A percentile compares a stretch with the other conserved stretches of the same genome.
These are phyloP conservation scores for Ophiostoma ips DNA, from an alignment of 2,329 filamentous ascomycete species.

Conservation along the genomic window DNA sequence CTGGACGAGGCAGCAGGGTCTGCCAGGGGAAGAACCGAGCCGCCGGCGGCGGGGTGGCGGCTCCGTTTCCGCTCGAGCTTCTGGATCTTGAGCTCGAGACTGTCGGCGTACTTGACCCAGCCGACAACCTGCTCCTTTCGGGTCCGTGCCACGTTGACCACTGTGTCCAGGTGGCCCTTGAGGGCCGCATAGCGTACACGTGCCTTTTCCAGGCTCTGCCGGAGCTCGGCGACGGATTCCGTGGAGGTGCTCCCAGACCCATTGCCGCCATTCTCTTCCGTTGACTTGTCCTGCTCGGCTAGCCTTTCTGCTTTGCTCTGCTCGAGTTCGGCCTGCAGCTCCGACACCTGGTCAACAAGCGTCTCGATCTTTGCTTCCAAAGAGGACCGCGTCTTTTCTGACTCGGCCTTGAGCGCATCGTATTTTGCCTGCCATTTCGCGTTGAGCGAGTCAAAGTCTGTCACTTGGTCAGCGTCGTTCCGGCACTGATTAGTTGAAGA, in stretches of 20 bases:
- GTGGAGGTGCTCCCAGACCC: neutral
- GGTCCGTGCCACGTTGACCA: slow-evolving; percentile 26
- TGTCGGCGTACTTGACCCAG: slow-evolving; percentile 32
- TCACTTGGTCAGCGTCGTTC: neutral
- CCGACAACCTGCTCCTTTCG: slow-evolving; percentile 27
- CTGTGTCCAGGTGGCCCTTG: slow-evolving; percentile 22
- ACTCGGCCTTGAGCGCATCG: neutral
- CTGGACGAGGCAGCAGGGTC: neutral
- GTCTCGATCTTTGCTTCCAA: no score
- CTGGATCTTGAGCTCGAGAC: slow-evolving; percentile 29
- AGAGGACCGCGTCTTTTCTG: neutral
- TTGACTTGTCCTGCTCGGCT: neutral
- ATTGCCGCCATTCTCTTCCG: neutral
- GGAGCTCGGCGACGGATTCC: neutral
- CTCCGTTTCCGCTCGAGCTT: slow-evolving; percentile 25
- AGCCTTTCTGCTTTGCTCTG: neutral
- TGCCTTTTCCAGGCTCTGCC: slow-evolving; percentile 10
- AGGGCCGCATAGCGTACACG: slow-evolving; percentile 4
- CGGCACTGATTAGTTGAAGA: neutral
- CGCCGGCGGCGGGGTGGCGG: neutral
- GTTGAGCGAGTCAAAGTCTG: neutral
- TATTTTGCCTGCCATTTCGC: neutral
- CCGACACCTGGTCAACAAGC: neutral
- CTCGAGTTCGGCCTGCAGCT: neutral
- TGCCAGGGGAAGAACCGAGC: neutral